Percentiles rank a stretch among this genome's conserved stretches.
Evolutionary conservation across 768 basidiomycete genomes (phyloP).

Genomic region (Lentinula sp.): DNA sequence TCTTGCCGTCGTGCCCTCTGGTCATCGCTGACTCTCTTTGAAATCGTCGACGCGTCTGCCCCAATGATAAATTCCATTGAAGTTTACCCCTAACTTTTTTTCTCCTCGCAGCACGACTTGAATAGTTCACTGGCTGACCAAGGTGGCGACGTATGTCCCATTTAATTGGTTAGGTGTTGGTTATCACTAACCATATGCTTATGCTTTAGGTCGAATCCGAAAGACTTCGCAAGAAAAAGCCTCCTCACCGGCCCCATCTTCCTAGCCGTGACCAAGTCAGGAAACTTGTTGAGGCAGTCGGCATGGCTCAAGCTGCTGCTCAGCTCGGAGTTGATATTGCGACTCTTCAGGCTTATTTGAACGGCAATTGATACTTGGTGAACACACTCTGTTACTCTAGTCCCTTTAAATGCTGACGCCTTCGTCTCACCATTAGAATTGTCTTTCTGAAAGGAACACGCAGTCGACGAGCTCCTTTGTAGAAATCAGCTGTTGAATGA

Average conservation of each 20-base stretch:
- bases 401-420: no score
- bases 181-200: not conserved
- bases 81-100: no score
- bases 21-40: no score
- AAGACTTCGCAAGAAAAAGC: not conserved
- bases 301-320: not conserved
- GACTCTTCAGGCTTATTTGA: not conserved
- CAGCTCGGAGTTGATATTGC: not conserved
- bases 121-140: not conserved
- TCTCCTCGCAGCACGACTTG: not conserved
- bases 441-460: no score
- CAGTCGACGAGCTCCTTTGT: no score
- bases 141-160: not conserved
- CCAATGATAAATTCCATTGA: no score
- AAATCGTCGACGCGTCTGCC: not conserved
- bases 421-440: no score
- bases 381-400: not conserved
- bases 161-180: not conserved
- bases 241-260: not conserved
- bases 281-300: not conserved
- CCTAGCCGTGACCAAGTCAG: not conserved
- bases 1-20: no score
- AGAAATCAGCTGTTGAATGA: no score
- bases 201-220: not conserved
- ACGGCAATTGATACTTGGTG: not conserved